Base-by-base conservation (phyloP, 2,329 filamentous ascomycete species). In the Penicillium thymicola region DNA sequence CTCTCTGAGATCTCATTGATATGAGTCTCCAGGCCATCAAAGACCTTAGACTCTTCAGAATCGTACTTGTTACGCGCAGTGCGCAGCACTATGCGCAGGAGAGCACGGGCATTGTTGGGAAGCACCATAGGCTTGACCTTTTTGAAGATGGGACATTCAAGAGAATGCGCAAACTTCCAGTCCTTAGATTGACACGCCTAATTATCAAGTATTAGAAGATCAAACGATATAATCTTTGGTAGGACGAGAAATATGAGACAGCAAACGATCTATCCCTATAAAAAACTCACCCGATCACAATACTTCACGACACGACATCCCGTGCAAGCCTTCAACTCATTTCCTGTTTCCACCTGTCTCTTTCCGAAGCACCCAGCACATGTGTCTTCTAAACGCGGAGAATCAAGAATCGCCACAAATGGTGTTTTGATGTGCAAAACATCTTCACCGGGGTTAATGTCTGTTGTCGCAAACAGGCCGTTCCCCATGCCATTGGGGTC, bases 281-380 rank as follows among this genome's bases (percentile, higher is more conserved):
- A 4, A 4, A 37, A 51, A 69, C 76, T 47, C 67, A 85, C 83
- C 76, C 80, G 83, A 61, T 79, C 78, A 68, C 85, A 88, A 67
- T 87, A 88, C 60, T 76, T 80, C 3, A 85, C 79, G 32, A 79
- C 73, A 55, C 78, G 79, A 65, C 85, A 88, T 8, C 81, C 82
- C 3, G 79, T 79, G 66, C 85, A 88, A 25, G 75, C 76, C 55
- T 80, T 81, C n/a, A 86, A 72, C 3, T 65, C 63, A 16, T 55
- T 58, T 43, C 63, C 60, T 16, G 56, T 57, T 32, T 66, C 62
- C 34, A 67, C 49, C 18, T 69, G 64, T 40, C 58, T 62, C 42
- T 75, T 78, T 6, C 74, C 71, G 63, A 82, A 83, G 68, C 85
- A 88, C 58, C 81, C 81, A 36, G 81, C 79, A 67, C 85, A 88